phyloP scores from a whole-genome alignment of 257 asterid species.

The Nicotiana sylvestris region DNA sequence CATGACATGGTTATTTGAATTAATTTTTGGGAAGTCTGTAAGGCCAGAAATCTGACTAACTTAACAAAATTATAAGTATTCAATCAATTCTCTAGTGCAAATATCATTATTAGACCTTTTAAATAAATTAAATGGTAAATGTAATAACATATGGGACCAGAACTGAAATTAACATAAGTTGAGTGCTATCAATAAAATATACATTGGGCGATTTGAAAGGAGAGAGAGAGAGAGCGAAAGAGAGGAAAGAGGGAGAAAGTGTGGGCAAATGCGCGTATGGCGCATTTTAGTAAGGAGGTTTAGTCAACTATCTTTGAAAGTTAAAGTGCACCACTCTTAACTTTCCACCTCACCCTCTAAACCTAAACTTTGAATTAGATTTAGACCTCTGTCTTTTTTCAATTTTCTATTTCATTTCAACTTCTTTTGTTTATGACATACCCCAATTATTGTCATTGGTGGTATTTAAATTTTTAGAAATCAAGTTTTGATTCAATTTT shows the following conservation, averaged over 20 bases:
- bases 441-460: too few species aligned
- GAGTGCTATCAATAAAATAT: constrained; percentile 40
- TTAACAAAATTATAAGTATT: not conserved
- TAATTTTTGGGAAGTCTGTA: not conserved
- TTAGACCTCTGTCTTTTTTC: not conserved
- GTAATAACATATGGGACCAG: not conserved
- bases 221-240: constrained; percentile 3
- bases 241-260: constrained; percentile 1
- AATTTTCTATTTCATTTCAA: not conserved
- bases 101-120: not conserved
- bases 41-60: not conserved
- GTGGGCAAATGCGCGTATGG: constrained; percentile 29
- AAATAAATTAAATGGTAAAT: not conserved
- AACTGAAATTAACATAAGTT: not conserved
- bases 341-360: constrained; percentile 26
- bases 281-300: constrained; percentile 17
- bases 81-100: not conserved
- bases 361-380: not conserved
- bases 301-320: constrained; percentile 43
- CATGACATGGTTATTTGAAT: not conserved
- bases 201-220: constrained; percentile 23
- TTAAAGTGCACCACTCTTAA: constrained; percentile 11
- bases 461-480: too few species aligned
- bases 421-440: too few species aligned
- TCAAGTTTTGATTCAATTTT: too few species aligned